Evolutionary conservation across 1,139 yeast genomes (phyloP), one percentile per base, ranked within the genome.

Genomic region (Magnusiomyces starmeri): DNA sequence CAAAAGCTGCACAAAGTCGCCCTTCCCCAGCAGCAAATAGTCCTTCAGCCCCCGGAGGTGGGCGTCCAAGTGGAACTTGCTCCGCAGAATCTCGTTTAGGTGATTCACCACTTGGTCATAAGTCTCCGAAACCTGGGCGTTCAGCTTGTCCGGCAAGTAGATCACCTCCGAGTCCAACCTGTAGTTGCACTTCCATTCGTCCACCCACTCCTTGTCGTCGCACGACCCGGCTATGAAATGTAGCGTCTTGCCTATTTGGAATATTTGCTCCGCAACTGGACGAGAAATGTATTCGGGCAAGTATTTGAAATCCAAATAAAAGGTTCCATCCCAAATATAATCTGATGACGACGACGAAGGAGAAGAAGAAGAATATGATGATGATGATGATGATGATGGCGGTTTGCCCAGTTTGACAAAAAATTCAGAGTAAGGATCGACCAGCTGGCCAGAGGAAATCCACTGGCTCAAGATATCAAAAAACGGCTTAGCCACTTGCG

Each of bases 161-260:
- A 35, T 18, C 6, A 57, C 53, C 4, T 57, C 51, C 3, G 52
- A 37, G 20, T 49, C 49, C 20, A 45, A 22, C 16, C 27, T 20
- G 22, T 21, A 16, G 14, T 40, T 46, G 3, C 60, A 50, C 14
- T 59, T 55, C 29, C 67, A 75, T 25, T 67, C 63, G 56, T 76
- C 76, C 16, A 78, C 72, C 84, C 86, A 84, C 34, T 73, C 75
- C 24, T 75, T 66, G 58, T 83, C 89, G 12, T 72, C 72, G 57
- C 97, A 85, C 49, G 79, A 78, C 35, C 73, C 73, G 46, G 81
- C 78, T 45, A 92, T 69, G 62, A 84, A 90, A 40, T 81, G 75
- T n/a, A 84, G 71, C 16, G 87, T 79, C 58, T 85, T 82, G 1
- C 98, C 98, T 25, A 85, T 81, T 54, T 87, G 86, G 59, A 76